phyloP scores from a whole-genome alignment of 306 rosid genomes.

The Ormosia emarginata region DNA sequence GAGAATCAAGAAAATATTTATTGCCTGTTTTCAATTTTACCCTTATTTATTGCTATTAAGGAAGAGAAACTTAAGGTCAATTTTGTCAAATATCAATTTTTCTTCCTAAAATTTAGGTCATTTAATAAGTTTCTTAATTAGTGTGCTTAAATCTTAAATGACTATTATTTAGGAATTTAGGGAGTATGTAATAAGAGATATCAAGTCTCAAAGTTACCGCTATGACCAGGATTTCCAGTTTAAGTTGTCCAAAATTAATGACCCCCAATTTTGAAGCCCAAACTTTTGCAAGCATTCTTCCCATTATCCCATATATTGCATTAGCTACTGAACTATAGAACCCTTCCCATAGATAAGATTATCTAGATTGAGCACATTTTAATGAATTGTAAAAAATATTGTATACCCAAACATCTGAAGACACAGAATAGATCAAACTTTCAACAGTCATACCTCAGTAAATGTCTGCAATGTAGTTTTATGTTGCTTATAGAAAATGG shows the following conservation, averaged over 20 bases:
- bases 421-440: slow-evolving; percentile 2
- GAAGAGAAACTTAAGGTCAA: too few species aligned
- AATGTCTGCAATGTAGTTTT: slow-evolving; percentile 30
- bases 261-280: background rate
- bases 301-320: background rate
- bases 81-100: too few species aligned
- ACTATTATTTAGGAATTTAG: too few species aligned
- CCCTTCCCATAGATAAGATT: background rate
- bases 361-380: background rate
- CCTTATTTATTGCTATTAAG: too few species aligned
- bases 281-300: background rate
- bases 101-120: too few species aligned
- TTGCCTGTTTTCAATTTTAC: too few species aligned
- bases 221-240: background rate
- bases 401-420: background rate
- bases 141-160: too few species aligned
- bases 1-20: too few species aligned
- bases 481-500: slow-evolving; percentile 60
- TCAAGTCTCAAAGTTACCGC: background rate
- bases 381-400: background rate
- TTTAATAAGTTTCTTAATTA: too few species aligned
- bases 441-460: slow-evolving; percentile 43
- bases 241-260: background rate
- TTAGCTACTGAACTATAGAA: background rate
- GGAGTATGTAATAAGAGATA: background rate